Evolutionary conservation across 192 early-diverging fungal genomes (phyloP).

Genomic region (Lunasporangiospora selenospora): DNA sequence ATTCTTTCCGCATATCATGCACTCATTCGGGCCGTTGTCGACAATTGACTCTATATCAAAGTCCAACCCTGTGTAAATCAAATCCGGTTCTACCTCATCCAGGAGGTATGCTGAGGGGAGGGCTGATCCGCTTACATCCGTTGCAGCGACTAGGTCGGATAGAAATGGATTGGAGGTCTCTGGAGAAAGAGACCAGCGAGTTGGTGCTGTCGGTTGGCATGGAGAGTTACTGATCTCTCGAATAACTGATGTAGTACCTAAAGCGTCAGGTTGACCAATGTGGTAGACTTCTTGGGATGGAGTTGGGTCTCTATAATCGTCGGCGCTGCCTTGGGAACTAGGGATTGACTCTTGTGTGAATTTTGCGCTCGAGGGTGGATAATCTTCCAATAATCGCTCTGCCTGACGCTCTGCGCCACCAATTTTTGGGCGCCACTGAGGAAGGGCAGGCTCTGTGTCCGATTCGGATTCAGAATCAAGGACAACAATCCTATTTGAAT

Average conservation of each 20-base stretch:
- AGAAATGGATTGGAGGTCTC: background rate
- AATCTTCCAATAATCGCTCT: background rate
- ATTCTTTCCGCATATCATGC: conserved; percentile 22
- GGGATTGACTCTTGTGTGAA: conserved; percentile 8
- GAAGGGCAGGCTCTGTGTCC: background rate
- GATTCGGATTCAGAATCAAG: conserved; percentile 24
- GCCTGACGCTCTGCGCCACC: too few relatives aligned
- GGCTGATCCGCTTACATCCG: too few relatives aligned
- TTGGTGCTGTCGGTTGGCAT: too few relatives aligned
- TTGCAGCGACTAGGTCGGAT: conserved; percentile 10
- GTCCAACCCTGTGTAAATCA: too few relatives aligned
- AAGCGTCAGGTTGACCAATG: too few relatives aligned
- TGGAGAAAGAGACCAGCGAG: conserved; percentile 7
- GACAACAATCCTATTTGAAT: conserved; percentile 2
- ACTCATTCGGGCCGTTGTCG: too few relatives aligned
- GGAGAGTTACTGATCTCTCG: too few relatives aligned
- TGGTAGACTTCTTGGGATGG: too few relatives aligned
- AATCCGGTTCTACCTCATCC: too few relatives aligned
- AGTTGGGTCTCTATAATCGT: background rate
- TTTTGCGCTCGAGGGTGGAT: background rate
- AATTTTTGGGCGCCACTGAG: background rate
- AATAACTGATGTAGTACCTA: too few relatives aligned
- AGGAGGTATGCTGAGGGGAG: too few relatives aligned
- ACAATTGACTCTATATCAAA: background rate
- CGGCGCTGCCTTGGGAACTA: conserved; percentile 18